Evolutionary conservation across 768 basidiomycete genomes (phyloP), one percentile per base, ranked within the genome.

Genomic region (Stropharia rugosoannulata): DNA sequence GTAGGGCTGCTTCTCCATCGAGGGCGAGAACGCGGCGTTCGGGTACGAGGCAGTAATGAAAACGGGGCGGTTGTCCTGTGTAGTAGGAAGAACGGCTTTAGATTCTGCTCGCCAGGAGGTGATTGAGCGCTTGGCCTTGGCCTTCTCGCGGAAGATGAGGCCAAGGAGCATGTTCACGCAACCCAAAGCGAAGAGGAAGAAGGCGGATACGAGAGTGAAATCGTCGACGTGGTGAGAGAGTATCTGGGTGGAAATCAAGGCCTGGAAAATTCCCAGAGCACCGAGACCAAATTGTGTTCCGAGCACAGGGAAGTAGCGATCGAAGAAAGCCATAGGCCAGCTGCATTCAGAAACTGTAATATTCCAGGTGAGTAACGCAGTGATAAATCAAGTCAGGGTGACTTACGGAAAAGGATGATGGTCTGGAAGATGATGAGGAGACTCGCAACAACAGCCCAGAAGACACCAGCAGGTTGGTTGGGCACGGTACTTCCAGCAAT

Each of bases 401-500:
- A 73, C 83, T 61, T 52, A 84, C 83, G 69, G 58, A 93, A 73
- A 51, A 96, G 83, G 50, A 91, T 78, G 63, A 95, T 67, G 49
- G 85, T 80, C 69, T 94, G 87, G 72, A 89, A 86, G 54, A 92
- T 78, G 71, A 95, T 90, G 66, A 96, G 80, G n/a, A 96, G 73
- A 42, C 89, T 84, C 63, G 91, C 87, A 55, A 95, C 79, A 43
- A 95, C 83, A 2, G 92, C 88, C 91, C 93, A 97, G 72, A 97
- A 96, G 19, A 86, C 84, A 25, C 95, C 95, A 6, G 92, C 95
- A 44, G 93, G 77, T 69, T 96, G 94, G 71, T 94, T 93, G 2
- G 94, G 94, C n/a, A 97, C 90, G 0, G 93, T 92, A 70, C 87
- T 90, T 51, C 87, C 82, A 84, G 87, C 84, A 64, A 93, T 86